Percentiles rank a stretch among this genome's conserved stretches.
These are phyloP conservation scores for Dichotomocladium elegans DNA, from an alignment of 371 early-diverging fungal genomes.

Conservation along the genomic window DNA sequence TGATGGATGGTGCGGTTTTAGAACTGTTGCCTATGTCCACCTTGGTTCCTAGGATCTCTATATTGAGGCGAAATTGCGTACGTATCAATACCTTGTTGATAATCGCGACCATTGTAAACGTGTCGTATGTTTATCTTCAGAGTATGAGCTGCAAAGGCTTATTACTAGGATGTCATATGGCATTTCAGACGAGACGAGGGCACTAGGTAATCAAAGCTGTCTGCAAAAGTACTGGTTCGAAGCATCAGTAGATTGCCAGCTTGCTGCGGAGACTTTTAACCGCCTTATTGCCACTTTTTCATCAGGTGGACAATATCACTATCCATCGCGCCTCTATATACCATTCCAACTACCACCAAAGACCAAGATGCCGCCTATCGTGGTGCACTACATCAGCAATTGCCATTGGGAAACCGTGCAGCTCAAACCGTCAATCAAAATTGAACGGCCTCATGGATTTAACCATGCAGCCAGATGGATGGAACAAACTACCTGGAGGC, in stretches of 20 bases:
- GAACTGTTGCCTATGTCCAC: not conserved
- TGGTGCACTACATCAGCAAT: too few species aligned
- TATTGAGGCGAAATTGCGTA: not conserved
- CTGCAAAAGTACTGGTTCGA: not conserved
- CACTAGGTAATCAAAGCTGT: not conserved
- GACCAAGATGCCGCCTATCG: not conserved
- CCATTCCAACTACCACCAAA: not conserved
- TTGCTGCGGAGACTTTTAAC: constrained; percentile 5
- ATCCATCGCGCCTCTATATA: not conserved
- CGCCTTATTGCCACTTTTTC: not conserved
- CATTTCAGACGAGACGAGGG: not conserved
- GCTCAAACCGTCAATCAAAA: not conserved
- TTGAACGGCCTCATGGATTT: not conserved
- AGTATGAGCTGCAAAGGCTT: not conserved
- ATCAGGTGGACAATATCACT: not conserved
- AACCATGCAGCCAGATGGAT: not conserved
- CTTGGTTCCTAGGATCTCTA: not conserved
- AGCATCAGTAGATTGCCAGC: not conserved
- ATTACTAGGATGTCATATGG: not conserved
- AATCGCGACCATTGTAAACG: not conserved
- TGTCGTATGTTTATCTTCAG: not conserved
- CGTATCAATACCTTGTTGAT: not conserved
- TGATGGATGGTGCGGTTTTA: not conserved
- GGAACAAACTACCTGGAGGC: not conserved
- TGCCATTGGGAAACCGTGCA: not conserved